Conservation (phyloP, 148 eudicot genomes). For the Chenopodium quinoa region DNA sequence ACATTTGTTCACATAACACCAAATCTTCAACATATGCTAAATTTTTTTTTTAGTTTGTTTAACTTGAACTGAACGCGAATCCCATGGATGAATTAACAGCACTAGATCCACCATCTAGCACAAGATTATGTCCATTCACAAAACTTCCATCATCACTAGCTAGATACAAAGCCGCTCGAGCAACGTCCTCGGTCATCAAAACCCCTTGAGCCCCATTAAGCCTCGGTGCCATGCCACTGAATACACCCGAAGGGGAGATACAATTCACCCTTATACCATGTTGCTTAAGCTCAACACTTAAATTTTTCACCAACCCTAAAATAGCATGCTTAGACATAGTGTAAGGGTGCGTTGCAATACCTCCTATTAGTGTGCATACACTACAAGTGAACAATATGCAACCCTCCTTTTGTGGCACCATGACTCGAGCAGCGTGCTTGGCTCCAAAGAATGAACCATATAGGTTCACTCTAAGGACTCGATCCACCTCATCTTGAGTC, state of each 20-base stretch:
- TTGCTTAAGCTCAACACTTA: slow-evolving; percentile 42
- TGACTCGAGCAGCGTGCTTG: slow-evolving; percentile 56
- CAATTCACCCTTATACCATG: slow-evolving; percentile 58
- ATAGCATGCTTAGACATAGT: slow-evolving; percentile 42
- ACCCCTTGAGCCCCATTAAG: slow-evolving; percentile 20
- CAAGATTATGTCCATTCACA: slow-evolving; percentile 51
- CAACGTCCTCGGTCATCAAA: slow-evolving; percentile 40
- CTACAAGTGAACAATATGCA: slow-evolving; percentile 52
- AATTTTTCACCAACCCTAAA: slow-evolving; percentile 40
- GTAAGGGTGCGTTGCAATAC: slow-evolving; percentile 37
- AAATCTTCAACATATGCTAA: no score
- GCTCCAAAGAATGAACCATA: slow-evolving; percentile 49
- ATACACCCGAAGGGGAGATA: slow-evolving; percentile 47
- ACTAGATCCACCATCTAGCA: slow-evolving; percentile 61
- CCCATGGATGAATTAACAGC: slow-evolving; percentile 30
- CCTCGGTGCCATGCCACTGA: slow-evolving; percentile 28
- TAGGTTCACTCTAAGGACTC: slow-evolving; percentile 38
- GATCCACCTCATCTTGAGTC: slow-evolving; percentile 27
- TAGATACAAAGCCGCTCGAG: slow-evolving; percentile 45
- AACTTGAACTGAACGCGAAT: slow-evolving; percentile 24
- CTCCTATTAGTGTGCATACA: slow-evolving; percentile 34
- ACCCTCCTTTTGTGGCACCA: slow-evolving; percentile 43
- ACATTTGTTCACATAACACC: no score
- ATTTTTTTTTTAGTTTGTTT: not conserved
- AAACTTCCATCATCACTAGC: slow-evolving; percentile 46